phyloP scores from a whole-genome alignment of 106 monocot species.

The Narthecium ossifragum region DNA sequence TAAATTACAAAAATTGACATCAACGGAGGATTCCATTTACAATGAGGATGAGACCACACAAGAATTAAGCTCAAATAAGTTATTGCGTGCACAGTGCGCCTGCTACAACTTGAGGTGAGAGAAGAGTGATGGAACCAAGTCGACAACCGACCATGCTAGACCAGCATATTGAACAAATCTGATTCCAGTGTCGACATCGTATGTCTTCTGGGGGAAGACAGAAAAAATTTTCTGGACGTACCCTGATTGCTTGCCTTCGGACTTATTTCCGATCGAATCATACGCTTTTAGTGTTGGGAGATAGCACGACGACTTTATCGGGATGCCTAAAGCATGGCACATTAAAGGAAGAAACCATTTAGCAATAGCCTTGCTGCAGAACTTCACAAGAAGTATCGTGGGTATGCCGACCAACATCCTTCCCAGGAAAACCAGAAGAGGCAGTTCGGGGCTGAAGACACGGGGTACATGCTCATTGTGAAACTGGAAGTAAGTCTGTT shows the following conservation, averaged over 20 bases:
- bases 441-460: constrained; percentile 39
- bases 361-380: constrained; percentile 86
- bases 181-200: constrained; percentile 84
- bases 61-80: too few relatives aligned
- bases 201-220: constrained; percentile 37
- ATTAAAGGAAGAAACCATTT: constrained; percentile 87
- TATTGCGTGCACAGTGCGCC: too few relatives aligned
- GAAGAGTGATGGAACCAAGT: constrained; percentile 76
- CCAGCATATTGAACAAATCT: constrained; percentile 83
- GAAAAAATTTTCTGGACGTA: constrained; percentile 40
- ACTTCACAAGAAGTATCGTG: constrained; percentile 74
- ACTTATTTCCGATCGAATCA: constrained; percentile 26
- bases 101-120: constrained; percentile 46
- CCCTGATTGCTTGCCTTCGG: constrained; percentile 21
- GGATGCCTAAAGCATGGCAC: constrained; percentile 67
- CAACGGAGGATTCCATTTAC: too few relatives aligned
- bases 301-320: constrained; percentile 76
- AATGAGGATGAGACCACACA: too few relatives aligned
- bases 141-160: constrained; percentile 86
- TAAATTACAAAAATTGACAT: too few relatives aligned
- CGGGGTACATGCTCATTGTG: constrained; percentile 39
- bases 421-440: constrained; percentile 40
- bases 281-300: constrained; percentile 48
- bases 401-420: constrained; percentile 72
- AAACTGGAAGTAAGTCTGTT: constrained; percentile 62